Evolutionary conservation across 345 rosid species (phyloP).

Genomic region (Salix arbutifolia): DNA sequence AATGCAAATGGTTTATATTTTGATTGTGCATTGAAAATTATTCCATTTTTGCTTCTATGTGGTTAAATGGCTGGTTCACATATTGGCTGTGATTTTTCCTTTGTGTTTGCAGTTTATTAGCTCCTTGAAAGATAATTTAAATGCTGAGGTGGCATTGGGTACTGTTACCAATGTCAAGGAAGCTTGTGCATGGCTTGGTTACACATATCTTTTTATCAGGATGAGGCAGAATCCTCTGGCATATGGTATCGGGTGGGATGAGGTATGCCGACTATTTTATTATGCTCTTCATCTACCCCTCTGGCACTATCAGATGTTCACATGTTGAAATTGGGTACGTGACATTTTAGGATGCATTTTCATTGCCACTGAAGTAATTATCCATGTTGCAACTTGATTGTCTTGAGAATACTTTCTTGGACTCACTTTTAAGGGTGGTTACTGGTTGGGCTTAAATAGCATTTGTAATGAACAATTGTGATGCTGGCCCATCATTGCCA

Average conservation of each 20-base stretch:
- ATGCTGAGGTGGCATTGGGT: slow-evolving; percentile 97
- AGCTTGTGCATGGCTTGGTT: slow-evolving; percentile 98
- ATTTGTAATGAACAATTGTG: background rate
- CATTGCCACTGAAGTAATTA: too few species aligned
- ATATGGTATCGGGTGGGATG: slow-evolving; percentile 98
- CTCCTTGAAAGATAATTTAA: slow-evolving; percentile 87
- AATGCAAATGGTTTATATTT: background rate
- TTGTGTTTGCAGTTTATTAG: slow-evolving; percentile 69
- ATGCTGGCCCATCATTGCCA: background rate
- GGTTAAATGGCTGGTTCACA: background rate
- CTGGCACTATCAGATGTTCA: too few species aligned
- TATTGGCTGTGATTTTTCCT: slow-evolving; percentile 3
- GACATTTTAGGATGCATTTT: too few species aligned
- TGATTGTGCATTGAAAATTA: background rate
- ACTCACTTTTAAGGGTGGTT: too few species aligned
- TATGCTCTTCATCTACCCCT: too few species aligned
- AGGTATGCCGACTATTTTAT: slow-evolving; percentile 37
- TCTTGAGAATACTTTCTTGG: too few species aligned
- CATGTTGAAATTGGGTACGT: too few species aligned
- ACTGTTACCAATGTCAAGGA: slow-evolving; percentile 98
- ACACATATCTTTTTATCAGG: slow-evolving; percentile 91
- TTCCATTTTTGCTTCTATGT: background rate
- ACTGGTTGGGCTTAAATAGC: too few species aligned
- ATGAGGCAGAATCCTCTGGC: slow-evolving; percentile 95
- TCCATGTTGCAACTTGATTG: too few species aligned